These are phyloP conservation scores for Agaricales sp. DNA, from an alignment of 1,284 basidiomycete species.

Conservation along the genomic window DNA sequence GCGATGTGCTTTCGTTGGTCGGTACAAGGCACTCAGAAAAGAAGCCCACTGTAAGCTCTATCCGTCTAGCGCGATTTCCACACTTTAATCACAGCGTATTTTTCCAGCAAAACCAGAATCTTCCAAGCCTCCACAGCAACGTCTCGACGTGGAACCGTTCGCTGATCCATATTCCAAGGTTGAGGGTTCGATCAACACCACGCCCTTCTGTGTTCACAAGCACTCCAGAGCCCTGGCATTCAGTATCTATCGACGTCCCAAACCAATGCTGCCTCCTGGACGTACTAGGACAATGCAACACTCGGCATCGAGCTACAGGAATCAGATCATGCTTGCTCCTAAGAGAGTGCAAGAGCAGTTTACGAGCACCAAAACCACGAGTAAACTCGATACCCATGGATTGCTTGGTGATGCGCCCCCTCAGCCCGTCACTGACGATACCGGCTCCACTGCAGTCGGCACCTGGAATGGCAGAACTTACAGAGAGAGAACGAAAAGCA, in stretches of 20 bases:
- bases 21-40: constrained; percentile 48
- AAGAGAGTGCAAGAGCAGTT: constrained; percentile 65
- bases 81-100: constrained; percentile 8
- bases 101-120: constrained; percentile 30
- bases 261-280: constrained; percentile 1
- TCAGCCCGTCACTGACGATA: constrained; percentile 11
- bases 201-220: constrained; percentile 41
- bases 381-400: constrained; percentile 56
- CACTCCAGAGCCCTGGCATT: constrained; percentile 69
- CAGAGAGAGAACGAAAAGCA: constrained; percentile 13
- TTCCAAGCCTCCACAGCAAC: constrained; percentile 51
- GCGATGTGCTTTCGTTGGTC: constrained; percentile 54
- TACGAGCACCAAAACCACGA: constrained; percentile 68
- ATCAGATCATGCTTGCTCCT: constrained; percentile 55
- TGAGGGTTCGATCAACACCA: constrained; percentile 49
- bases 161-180: constrained; percentile 33
- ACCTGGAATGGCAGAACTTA: constrained; percentile 10
- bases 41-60: constrained; percentile 37
- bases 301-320: constrained; percentile 11
- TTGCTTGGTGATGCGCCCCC: constrained; percentile 37
- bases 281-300: neutral
- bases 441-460: constrained; percentile 8
- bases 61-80: constrained; percentile 3
- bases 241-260: constrained; percentile 52
- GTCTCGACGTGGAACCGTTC: constrained; percentile 50